Evolutionary conservation across 495 filamentous ascomycete genomes (phyloP).

Genomic region (Saxophila tyrrhenica): DNA sequence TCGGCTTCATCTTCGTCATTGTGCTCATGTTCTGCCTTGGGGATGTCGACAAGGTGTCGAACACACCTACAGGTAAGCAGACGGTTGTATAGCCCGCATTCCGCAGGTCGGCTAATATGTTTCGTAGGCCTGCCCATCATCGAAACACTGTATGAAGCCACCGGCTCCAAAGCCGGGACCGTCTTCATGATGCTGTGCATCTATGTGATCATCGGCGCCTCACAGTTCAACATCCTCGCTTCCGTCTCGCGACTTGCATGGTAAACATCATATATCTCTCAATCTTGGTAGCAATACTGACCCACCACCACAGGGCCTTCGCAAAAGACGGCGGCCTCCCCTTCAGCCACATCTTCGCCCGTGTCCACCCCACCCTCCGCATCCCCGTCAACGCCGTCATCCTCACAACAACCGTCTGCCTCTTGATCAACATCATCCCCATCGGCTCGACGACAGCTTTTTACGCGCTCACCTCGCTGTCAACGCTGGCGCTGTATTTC

Average conservation of each 20-base stretch:
- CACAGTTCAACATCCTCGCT: constrained; percentile 1
- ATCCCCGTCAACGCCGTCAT: constrained; percentile 39
- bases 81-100: neutral
- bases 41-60: constrained; percentile 4
- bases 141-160: constrained; percentile 40
- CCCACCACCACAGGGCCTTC: no score
- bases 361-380: constrained; percentile 30
- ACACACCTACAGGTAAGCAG: neutral
- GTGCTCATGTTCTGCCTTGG: constrained; percentile 19
- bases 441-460: constrained; percentile 39
- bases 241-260: constrained; percentile 5
- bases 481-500: constrained; percentile 36
- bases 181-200: constrained; percentile 38
- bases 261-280: no score
- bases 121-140: constrained; percentile 34
- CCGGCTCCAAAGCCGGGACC: constrained; percentile 31
- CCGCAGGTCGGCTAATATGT: constrained; percentile 32
- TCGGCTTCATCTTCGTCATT: constrained; percentile 22
- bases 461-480: constrained; percentile 39
- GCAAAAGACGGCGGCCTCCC: neutral
- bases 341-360: neutral
- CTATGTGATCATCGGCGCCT: constrained; percentile 30
- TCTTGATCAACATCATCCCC: constrained; percentile 40
- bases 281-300: no score
- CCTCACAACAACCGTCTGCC: constrained; percentile 28